Percentiles rank a stretch among this genome's conserved stretches.
These are phyloP conservation scores for Clarireedia homoeocarpa DNA, from an alignment of 2,329 filamentous ascomycete genomes.

Conservation along the genomic window DNA sequence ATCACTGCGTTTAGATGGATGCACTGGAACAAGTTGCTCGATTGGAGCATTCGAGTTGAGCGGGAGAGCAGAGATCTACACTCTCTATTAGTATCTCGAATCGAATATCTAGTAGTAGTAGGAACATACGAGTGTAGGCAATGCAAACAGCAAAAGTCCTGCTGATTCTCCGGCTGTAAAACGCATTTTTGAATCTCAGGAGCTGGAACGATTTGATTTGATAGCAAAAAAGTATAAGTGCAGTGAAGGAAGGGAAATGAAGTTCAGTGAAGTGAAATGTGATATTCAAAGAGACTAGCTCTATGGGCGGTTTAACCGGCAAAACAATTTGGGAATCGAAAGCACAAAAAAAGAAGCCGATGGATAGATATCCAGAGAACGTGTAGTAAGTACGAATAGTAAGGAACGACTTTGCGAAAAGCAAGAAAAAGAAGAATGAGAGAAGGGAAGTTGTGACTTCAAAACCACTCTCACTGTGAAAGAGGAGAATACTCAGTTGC, in stretches of 20 bases:
- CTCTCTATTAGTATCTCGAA: not conserved
- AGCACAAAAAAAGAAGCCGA: not conserved
- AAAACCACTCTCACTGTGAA: not conserved
- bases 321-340: no score
- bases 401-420: no score
- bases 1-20: no score
- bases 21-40: not conserved
- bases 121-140: not conserved
- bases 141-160: not conserved
- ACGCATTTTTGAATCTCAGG: not conserved
- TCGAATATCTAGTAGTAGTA: not conserved
- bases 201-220: not conserved
- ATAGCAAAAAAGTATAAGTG: not conserved
- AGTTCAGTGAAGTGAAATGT: not conserved
- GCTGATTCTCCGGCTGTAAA: not conserved
- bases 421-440: not conserved
- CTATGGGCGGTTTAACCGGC: not conserved
- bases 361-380: not conserved
- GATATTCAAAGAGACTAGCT: not conserved
- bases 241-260: not conserved
- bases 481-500: no score
- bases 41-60: not conserved
- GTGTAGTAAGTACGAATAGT: no score
- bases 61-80: not conserved
- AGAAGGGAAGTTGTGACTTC: not conserved